Base-by-base conservation (phyloP, 1,284 basidiomycete genomes). In the Phlebopus sp. region DNA sequence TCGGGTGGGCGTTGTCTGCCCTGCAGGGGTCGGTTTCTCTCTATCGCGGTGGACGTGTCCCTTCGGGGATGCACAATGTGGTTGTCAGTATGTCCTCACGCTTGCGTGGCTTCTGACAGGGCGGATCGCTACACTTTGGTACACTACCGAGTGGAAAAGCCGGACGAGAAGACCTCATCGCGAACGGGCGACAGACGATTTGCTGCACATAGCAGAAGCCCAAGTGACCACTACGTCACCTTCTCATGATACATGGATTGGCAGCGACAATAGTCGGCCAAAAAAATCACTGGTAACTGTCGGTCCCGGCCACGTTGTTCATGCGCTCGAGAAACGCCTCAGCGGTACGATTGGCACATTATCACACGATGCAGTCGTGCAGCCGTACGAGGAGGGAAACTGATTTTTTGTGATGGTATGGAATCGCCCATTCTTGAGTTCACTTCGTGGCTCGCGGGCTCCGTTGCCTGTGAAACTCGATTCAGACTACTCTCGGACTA, bases 401-500 rank as follows among this genome's bases (percentile, higher is more conserved):
- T 37, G 41, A 32, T 46, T 42, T 44, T 34, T 29, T 1, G 21
- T 34, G 11, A 25, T 43, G 43, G 34, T n/a, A 19, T n/a, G 17
- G 36, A 45, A 11, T 0, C 15, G 27, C 46, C 56, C 51, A 66
- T 63, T 67, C 72, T 76, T 78, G 38, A 73, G 77, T 75, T 66
- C 74, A 70, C 73, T 78, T 77, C 63, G 74, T 70, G 69, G 76
- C 72, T 70, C 73, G 59, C 54, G 58, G 48, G 52, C 51, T 56
- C 54, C 15, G 55, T 48, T 43, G 52, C 50, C 53, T 51, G 58
- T 59, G 72, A 62, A 76, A 78, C 77, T 77, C 72, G 74, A 77
- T 72, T 77, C 76, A 76, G 75, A 77, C 76, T 78, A 76, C 68
- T 78, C 74, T 75, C 60, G 66, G 64, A 57, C 70, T 77, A 71